Percentiles rank a stretch among this genome's conserved stretches.
These are phyloP conservation scores for Stenocarpella maydis DNA, from an alignment of 2,329 filamentous ascomycete species.

Conservation along the genomic window DNA sequence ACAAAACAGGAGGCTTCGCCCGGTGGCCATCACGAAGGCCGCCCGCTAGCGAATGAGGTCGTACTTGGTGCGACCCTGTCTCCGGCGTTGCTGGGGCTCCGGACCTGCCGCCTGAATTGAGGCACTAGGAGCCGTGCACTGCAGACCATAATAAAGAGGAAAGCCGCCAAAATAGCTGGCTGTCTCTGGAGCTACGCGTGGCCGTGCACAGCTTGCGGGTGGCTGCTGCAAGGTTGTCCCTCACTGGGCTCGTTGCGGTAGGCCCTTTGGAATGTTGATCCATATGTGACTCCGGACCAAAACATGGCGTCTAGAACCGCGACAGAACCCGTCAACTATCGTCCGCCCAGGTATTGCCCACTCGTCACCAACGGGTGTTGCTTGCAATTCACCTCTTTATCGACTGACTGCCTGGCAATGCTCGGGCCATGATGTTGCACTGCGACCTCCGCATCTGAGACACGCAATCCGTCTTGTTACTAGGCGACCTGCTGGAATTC, in stretches of 20 bases:
- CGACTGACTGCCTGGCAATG: background rate
- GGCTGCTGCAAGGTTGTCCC: slow-evolving; percentile 7
- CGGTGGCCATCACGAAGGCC: background rate
- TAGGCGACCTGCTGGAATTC: background rate
- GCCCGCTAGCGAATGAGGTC: background rate
- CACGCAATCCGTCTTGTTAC: slow-evolving; percentile 19
- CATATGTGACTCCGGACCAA: slow-evolving; percentile 16
- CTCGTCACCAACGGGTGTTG: background rate
- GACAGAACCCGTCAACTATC: slow-evolving; percentile 12
- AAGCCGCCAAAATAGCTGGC: slow-evolving; percentile 6
- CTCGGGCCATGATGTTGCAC: slow-evolving; percentile 25
- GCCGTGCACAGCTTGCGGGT: slow-evolving; percentile 22
- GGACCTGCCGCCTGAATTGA: background rate
- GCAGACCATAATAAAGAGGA: slow-evolving; percentile 8
- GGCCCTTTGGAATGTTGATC: slow-evolving; percentile 22
- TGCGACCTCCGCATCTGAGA: slow-evolving; percentile 18
- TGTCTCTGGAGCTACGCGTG: background rate
- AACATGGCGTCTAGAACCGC: slow-evolving; percentile 29
- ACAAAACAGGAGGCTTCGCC: background rate
- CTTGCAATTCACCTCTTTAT: slow-evolving; percentile 5
- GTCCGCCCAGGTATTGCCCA: background rate
- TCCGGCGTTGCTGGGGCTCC: slow-evolving; percentile 20
- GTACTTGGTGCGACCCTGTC: background rate
- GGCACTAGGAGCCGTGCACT: slow-evolving; percentile 8
- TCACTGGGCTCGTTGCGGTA: slow-evolving; percentile 9